These are phyloP conservation scores for Vicia faba DNA, from an alignment of 306 rosid species.

Conservation along the genomic window DNA sequence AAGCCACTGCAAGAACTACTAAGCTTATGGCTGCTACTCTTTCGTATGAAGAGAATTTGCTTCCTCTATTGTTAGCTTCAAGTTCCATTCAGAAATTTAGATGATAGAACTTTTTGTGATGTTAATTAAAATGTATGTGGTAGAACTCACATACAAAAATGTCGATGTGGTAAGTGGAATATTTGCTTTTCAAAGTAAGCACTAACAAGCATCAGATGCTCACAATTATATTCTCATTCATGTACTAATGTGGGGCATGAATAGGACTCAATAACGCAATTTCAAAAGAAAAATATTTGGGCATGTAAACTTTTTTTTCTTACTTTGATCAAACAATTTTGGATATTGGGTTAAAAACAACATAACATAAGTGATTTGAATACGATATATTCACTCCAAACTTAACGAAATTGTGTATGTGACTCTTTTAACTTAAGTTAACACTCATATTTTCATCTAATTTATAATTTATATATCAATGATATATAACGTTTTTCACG, in stretches of 20 bases:
- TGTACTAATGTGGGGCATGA: slow-evolving; percentile 1
- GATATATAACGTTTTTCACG: too few species aligned
- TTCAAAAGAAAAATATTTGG: not conserved
- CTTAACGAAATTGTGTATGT: too few species aligned
- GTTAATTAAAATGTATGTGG: not conserved
- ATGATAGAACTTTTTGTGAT: slow-evolving; percentile 19
- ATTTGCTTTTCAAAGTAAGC: slow-evolving; percentile 38
- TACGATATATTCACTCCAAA: too few species aligned
- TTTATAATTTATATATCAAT: too few species aligned
- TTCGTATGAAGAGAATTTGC: slow-evolving; percentile 62
- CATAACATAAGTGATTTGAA: too few species aligned
- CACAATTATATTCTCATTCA: slow-evolving; percentile 5
- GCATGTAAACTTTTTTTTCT: too few species aligned
- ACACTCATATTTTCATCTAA: too few species aligned
- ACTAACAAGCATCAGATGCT: slow-evolving; percentile 9
- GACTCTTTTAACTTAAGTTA: too few species aligned
- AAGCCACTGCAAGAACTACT: slow-evolving; percentile 73
- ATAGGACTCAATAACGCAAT: not conserved
- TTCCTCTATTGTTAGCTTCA: slow-evolving; percentile 48
- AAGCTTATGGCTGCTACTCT: slow-evolving; percentile 63
- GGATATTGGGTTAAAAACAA: too few species aligned
- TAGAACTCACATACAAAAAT: not conserved
- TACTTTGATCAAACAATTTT: too few species aligned
- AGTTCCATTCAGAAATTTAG: slow-evolving; percentile 50
- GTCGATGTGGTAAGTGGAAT: slow-evolving; percentile 24